Conservation (phyloP, 1,139 yeast species). For the Hansenula lynferdii region DNA sequence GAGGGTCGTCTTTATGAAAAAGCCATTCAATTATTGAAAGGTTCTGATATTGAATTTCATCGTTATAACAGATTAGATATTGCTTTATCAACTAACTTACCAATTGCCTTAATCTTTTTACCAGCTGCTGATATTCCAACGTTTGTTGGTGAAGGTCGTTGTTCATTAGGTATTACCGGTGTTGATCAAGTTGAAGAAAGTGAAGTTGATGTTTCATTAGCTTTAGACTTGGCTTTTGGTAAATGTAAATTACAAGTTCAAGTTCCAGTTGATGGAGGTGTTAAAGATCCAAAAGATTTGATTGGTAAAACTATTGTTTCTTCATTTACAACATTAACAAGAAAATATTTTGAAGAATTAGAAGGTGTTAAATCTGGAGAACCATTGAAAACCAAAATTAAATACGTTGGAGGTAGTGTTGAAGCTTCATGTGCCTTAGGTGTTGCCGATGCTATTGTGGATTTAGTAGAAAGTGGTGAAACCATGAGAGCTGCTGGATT, state of each 20-base stretch:
- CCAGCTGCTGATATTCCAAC: conserved; percentile 99
- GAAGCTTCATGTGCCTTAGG: conserved; percentile 99
- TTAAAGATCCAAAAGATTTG: conserved; percentile 59
- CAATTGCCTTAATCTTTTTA: conserved; percentile 86
- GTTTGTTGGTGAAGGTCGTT: conserved; percentile 94
- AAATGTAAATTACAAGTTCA: conserved; percentile 89
- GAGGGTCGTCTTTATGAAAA: conserved; percentile 92
- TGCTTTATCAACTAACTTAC: conserved; percentile 87
- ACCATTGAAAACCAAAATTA: conserved; percentile 62
- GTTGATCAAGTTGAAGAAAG: conserved; percentile 92
- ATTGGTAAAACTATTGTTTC: conserved; percentile 92
- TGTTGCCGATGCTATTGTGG: conserved; percentile 97
- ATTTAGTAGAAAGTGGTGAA: conserved; percentile 95
- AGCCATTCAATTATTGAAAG: conserved; percentile 73
- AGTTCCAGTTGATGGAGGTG: conserved; percentile 78
- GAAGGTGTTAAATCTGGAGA: conserved; percentile 53
- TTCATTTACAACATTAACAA: conserved; percentile 76
- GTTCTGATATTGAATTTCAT: conserved; percentile 90
- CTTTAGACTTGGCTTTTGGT: conserved; percentile 81
- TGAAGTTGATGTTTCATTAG: conserved; percentile 68
- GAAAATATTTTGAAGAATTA: conserved; percentile 66
- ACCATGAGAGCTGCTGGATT: conserved; percentile 99
- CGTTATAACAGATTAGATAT: conserved; percentile 89
- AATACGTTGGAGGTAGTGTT: conserved; percentile 95
- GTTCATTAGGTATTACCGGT: conserved; percentile 96